Base-by-base conservation (phyloP, 1,284 basidiomycete genomes). In the Afroboletus lepidellus region DNA sequence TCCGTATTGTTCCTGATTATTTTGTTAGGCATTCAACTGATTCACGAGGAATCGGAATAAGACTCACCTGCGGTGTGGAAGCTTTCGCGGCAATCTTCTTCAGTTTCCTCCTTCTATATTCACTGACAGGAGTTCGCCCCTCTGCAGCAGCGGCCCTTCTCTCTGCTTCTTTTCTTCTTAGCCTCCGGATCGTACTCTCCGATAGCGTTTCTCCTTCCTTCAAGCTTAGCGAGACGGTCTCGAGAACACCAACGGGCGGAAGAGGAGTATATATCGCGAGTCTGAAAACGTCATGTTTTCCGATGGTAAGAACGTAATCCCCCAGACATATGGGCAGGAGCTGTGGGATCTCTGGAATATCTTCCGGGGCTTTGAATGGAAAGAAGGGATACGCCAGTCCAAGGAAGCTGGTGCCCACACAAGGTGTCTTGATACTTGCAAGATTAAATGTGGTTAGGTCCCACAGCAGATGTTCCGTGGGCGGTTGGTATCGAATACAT, bases 401-500 rank as follows among this genome's bases (percentile, higher is more conserved):
- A 9, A 67, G 50, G 46, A 67, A 67, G 32, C 59, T 48, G 2
- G 62, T 64, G 23, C 62, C 65, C 12, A 55, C 24, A 29, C 24
- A 55, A 8, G 59, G 51, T 3, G 49, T 41, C 55, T 48, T 60
- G 54, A 67, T 46, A 4, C 63, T 66, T 6, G 65, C 65, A 30
- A 67, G 63, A 27, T 49, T 67, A 43, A 67, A 64, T 1, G 53
- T 67, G 8, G 50, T 55, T 38, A 67, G 20, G 44, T 53, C 48
- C 41, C 59, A 42, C 43, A 64, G 21, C 45, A 66, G 61, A 43
- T 64, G 59, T 30, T 33, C 34, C n/a, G 63, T 48, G 5, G 54
- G 50, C 1, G 63, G 65, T 34, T 67, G 43, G 32, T 67, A 67
- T 15, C 47, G 51, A 41, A 64, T 67, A 33, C 65, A 67, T 3